These are phyloP conservation scores for Penicillium frequentans DNA, from an alignment of 2,329 filamentous ascomycete species.

Conservation along the genomic window DNA sequence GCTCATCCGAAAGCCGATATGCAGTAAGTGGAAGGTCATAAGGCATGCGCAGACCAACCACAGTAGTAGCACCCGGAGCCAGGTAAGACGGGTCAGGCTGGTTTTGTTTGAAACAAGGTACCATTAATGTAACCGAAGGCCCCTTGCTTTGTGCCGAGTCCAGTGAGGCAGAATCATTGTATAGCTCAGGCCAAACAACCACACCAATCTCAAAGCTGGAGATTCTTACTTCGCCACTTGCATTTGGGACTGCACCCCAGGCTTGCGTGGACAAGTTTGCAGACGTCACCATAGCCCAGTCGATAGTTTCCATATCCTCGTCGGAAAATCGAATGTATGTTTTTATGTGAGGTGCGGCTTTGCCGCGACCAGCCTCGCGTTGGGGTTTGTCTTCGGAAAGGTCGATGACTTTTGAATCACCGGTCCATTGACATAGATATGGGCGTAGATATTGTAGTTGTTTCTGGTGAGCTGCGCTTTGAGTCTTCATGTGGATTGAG, in stretches of 20 bases:
- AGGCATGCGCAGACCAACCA: conserved; percentile 75
- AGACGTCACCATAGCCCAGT: conserved; percentile 87
- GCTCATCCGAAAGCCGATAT: conserved; percentile 64
- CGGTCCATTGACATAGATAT: conserved; percentile 73
- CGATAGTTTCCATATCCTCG: conserved; percentile 52
- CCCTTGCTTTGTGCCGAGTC: neutral
- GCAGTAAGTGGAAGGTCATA: conserved; percentile 73
- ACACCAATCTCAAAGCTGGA: conserved; percentile 85
- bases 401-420: conserved; percentile 33
- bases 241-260: conserved; percentile 69
- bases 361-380: conserved; percentile 59
- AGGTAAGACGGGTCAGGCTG: conserved; percentile 35
- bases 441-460: conserved; percentile 73
- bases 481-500: conserved; percentile 79
- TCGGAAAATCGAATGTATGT: conserved; percentile 71
- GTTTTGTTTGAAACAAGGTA: conserved; percentile 67
- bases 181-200: conserved; percentile 71
- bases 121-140: conserved; percentile 54
- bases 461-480: conserved; percentile 67
- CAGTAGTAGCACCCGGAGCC: conserved; percentile 15
- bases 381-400: conserved; percentile 8
- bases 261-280: conserved; percentile 90
- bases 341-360: conserved; percentile 84
- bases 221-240: conserved; percentile 64
- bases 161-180: conserved; percentile 23